Evolutionary conservation across 352 stramenopile species (phyloP).

Genomic region (Thalassiosira livingstoniorum): DNA sequence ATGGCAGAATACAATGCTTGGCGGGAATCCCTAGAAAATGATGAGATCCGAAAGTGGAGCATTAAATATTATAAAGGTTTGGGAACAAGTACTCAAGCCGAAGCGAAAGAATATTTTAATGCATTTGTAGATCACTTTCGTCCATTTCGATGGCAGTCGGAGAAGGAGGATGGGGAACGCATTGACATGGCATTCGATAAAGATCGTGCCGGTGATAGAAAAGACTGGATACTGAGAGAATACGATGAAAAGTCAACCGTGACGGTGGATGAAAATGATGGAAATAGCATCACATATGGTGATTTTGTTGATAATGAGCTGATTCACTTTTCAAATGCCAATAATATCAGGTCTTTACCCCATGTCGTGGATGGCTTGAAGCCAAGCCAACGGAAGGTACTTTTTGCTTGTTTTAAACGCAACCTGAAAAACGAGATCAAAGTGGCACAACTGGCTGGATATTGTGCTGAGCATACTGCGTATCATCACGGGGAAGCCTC

Average conservation of each 20-base stretch:
- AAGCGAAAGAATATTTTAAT: conserved; percentile 98
- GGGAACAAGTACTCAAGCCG: conserved; percentile 95
- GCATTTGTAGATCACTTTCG: conserved; percentile 93
- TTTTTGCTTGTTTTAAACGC: conserved; percentile 98
- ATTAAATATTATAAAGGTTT: conserved; percentile 99
- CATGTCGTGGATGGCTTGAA: conserved; percentile 97
- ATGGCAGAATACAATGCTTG: conserved; percentile 96
- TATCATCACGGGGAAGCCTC: conserved; percentile 98
- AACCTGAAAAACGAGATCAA: conserved; percentile 94
- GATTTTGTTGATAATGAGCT: conserved; percentile 99
- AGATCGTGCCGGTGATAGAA: conserved; percentile 94
- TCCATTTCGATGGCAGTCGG: conserved; percentile 92
- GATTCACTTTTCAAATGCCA: conserved; percentile 97
- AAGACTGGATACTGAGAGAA: conserved; percentile 93
- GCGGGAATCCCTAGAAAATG: conserved; percentile 82
- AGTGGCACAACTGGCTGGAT: conserved; percentile 95
- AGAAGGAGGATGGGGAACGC: conserved; percentile 87
- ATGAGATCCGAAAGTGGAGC: conserved; percentile 91
- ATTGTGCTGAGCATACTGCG: conserved; percentile 97
- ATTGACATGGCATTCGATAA: conserved; percentile 99
- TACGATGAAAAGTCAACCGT: conserved; percentile 90
- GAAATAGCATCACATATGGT: conserved; percentile 84
- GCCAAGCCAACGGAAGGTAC: conserved; percentile 97
- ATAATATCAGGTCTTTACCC: conserved; percentile 97
- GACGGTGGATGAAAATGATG: conserved; percentile 80